Conservation (phyloP, 495 filamentous ascomycete genomes). For the Annulohypoxylon bovei region DNA sequence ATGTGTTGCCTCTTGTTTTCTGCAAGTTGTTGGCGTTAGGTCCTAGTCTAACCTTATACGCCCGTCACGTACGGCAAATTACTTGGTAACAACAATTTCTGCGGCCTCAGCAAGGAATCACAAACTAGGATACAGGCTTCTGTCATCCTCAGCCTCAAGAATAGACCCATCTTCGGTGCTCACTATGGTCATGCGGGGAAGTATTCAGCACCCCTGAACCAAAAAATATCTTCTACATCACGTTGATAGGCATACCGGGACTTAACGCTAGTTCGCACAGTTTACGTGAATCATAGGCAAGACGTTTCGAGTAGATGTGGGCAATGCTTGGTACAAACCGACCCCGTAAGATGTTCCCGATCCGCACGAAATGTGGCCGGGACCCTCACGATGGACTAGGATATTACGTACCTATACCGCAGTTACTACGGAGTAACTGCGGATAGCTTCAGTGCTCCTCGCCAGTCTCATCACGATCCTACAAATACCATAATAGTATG, state of each 20-base stretch:
- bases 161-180: constrained; percentile 14
- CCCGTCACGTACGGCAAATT: not conserved
- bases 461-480: constrained; percentile 5
- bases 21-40: constrained; percentile 23
- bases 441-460: not conserved
- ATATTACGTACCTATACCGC: constrained; percentile 17
- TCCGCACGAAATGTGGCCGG: not conserved
- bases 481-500: not conserved
- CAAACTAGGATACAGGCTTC: constrained; percentile 13
- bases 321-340: not conserved
- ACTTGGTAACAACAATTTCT: constrained; percentile 5
- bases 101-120: constrained; percentile 21
- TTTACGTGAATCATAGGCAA: constrained; percentile 3
- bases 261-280: not conserved
- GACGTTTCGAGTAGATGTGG: constrained; percentile 13
- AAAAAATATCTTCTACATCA: not conserved
- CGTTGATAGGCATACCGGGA: not conserved
- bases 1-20: constrained; percentile 21
- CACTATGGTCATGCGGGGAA: constrained; percentile 12
- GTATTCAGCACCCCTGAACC: constrained; percentile 8
- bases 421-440: constrained; percentile 11
- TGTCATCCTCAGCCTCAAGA: constrained; percentile 33
- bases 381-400: constrained; percentile 1
- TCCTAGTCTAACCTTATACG: constrained; percentile 24
- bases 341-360: constrained; percentile 6